phyloP scores from a whole-genome alignment of 257 asterid species.

The Fraxinus excelsior region DNA sequence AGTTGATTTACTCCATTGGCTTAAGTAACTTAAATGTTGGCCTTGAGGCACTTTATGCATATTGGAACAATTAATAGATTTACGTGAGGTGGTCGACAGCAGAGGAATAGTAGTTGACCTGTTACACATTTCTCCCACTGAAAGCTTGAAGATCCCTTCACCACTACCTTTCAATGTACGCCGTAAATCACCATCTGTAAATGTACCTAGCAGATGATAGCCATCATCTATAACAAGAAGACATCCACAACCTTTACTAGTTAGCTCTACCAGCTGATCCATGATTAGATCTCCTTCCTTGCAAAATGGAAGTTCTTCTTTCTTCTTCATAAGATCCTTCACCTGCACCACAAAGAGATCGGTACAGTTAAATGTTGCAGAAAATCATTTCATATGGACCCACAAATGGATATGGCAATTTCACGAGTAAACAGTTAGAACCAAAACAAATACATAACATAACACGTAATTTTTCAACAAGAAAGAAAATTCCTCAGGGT shows the following conservation, averaged over 20 bases:
- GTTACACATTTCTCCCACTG: slow-evolving; percentile 92
- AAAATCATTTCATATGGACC: not conserved
- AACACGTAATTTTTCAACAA: not conserved
- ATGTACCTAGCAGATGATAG: slow-evolving; percentile 74
- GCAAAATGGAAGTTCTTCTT: slow-evolving; percentile 83
- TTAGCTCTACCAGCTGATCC: slow-evolving; percentile 92
- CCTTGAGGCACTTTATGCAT: not conserved
- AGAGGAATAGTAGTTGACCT: slow-evolving; percentile 44
- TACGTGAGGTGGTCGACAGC: not conserved
- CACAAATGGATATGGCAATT: not conserved
- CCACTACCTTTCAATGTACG: slow-evolving; percentile 89
- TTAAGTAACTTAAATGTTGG: not conserved
- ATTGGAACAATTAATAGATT: not conserved
- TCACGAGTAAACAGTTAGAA: not conserved
- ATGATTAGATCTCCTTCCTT: slow-evolving; percentile 76
- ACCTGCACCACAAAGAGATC: slow-evolving; percentile 47
- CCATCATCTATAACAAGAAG: slow-evolving; percentile 72
- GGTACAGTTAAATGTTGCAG: not conserved
- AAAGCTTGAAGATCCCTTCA: slow-evolving; percentile 32
- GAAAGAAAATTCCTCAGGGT: not conserved
- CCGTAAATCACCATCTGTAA: slow-evolving; percentile 90
- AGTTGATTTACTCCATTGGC: not conserved
- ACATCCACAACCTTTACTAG: slow-evolving; percentile 96
- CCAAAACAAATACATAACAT: not conserved
- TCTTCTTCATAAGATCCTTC: slow-evolving; percentile 88